Conservation (phyloP, 345 rosid species). For the Hibiscus trionum region DNA sequence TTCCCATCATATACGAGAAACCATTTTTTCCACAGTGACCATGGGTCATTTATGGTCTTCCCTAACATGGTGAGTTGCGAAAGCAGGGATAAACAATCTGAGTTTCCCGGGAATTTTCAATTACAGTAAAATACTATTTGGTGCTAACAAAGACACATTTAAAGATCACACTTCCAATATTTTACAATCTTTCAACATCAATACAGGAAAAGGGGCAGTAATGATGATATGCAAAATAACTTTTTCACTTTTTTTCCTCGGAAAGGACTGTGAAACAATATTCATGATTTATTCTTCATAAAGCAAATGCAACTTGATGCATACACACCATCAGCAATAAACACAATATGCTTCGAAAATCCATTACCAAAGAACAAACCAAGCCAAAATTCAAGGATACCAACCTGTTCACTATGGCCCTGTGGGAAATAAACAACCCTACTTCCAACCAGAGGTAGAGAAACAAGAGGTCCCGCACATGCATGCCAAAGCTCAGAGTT, state of each 20-base stretch:
- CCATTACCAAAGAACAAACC: background rate
- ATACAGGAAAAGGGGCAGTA: background rate
- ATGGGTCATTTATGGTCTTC: background rate
- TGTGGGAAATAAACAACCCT: constrained; percentile 98
- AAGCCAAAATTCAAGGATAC: constrained; percentile 13
- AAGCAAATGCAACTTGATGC: constrained; percentile 5
- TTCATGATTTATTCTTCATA: background rate
- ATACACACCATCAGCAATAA: background rate
- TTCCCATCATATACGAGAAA: background rate
- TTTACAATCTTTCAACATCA: background rate
- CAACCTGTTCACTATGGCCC: constrained; percentile 98
- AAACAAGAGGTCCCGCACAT: constrained; percentile 99
- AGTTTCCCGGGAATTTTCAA: too few species aligned
- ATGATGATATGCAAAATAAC: background rate
- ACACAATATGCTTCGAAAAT: background rate
- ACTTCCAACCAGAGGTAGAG: constrained; percentile 86
- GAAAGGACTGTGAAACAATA: background rate
- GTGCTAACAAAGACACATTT: background rate
- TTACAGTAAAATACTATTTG: background rate
- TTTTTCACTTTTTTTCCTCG: background rate
- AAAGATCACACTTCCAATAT: background rate
- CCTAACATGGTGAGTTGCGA: too few species aligned
- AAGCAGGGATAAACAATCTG: too few species aligned
- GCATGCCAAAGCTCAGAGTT: constrained; percentile 99
- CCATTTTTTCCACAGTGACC: background rate